These are phyloP conservation scores for Neoarthrinium moseri DNA, from an alignment of 2,329 filamentous ascomycete genomes.

Conservation along the genomic window DNA sequence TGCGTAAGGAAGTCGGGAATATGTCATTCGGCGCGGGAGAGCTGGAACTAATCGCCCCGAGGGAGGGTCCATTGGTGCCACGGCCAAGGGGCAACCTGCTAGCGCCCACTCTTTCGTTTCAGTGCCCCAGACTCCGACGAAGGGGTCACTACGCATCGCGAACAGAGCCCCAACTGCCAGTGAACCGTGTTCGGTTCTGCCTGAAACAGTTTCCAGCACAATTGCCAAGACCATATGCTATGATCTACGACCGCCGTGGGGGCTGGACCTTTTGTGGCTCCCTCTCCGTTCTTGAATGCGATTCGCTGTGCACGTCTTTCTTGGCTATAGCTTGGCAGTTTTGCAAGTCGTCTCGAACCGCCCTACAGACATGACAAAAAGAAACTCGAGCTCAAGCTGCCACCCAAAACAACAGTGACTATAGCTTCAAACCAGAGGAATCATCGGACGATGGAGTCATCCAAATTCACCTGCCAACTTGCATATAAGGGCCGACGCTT, in stretches of 20 bases:
- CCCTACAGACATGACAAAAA: constrained; percentile 1
- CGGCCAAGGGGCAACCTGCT: too few species aligned
- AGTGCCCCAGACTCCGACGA: not conserved
- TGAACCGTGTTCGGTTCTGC: too few species aligned
- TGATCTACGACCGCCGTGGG: not conserved
- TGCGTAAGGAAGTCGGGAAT: not conserved
- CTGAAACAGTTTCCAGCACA: not conserved
- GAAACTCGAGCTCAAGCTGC: not conserved
- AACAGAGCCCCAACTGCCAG: constrained; percentile 1
- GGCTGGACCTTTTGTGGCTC: not conserved
- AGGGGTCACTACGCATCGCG: not conserved
- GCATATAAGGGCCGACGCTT: constrained; percentile 3
- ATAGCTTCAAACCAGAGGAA: not conserved
- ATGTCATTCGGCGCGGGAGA: not conserved
- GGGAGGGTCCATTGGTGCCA: too few species aligned
- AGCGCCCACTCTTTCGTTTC: too few species aligned
- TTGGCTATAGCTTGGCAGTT: constrained; percentile 7
- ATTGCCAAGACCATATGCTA: not conserved
- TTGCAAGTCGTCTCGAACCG: constrained; percentile 6
- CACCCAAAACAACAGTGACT: not conserved
- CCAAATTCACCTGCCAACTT: not conserved
- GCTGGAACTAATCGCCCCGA: too few species aligned
- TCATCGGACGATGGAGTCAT: constrained; percentile 4
- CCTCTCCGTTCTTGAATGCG: not conserved
- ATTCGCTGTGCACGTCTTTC: constrained; percentile 5